phyloP scores from a whole-genome alignment of 2,329 filamentous ascomycete genomes.

The Hymenoscyphus repandus region DNA sequence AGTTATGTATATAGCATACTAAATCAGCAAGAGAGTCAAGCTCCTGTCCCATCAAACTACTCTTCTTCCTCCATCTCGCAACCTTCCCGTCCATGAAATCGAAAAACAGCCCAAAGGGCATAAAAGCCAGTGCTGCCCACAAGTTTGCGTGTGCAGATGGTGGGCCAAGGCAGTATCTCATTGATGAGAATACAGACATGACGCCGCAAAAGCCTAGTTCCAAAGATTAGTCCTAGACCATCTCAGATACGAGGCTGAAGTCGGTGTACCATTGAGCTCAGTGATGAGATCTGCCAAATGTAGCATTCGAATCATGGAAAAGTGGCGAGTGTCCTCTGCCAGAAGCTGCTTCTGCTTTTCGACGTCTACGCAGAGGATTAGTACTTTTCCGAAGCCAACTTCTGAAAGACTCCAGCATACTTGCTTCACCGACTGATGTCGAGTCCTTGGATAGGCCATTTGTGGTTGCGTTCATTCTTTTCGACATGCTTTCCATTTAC shows the following conservation, averaged over 20 bases:
- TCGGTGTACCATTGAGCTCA: constrained; percentile 62
- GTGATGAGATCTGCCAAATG: constrained; percentile 83
- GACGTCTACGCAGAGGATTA: constrained; percentile 41
- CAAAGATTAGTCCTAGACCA: not conserved
- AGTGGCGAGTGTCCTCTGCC: constrained; percentile 66
- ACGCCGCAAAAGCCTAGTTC: constrained; percentile 72
- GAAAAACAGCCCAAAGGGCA: constrained; percentile 93
- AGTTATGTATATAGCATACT: constrained; percentile 46
- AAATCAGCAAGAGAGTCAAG: constrained; percentile 92
- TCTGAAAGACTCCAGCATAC: constrained; percentile 32
- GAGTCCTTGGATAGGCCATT: constrained; percentile 44
- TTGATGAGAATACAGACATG: constrained; percentile 92
- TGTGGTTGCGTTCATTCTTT: constrained; percentile 48
- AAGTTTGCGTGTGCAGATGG: constrained; percentile 61
- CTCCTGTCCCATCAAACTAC: constrained; percentile 95
- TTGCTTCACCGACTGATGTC: constrained; percentile 34
- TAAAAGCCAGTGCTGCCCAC: constrained; percentile 78
- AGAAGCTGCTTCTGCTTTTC: constrained; percentile 76
- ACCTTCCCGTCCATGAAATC: constrained; percentile 98
- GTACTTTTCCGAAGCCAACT: not conserved
- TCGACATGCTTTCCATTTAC: constrained; percentile 49
- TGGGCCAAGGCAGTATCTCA: constrained; percentile 83
- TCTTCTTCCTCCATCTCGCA: constrained; percentile 93
- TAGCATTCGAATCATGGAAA: constrained; percentile 62
- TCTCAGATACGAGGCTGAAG: not conserved